Evolutionary conservation across 345 rosid species (phyloP).

Genomic region (Adansonia digitata): DNA sequence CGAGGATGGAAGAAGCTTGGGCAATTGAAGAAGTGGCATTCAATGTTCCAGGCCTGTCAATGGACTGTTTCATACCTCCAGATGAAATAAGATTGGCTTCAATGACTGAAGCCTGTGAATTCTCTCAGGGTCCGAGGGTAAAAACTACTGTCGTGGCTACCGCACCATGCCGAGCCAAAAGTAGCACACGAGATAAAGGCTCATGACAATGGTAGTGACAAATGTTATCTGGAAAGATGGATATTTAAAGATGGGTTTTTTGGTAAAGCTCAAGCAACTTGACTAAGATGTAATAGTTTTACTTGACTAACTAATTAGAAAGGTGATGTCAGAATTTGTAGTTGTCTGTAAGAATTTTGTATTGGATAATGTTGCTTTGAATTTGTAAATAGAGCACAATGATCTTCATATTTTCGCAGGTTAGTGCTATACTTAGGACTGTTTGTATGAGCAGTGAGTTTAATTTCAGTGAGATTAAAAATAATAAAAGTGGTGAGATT

Average conservation of each 20-base stretch:
- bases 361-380: slow-evolving; percentile 27
- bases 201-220: slow-evolving; percentile 16
- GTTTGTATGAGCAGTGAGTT: no score
- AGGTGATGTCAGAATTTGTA: slow-evolving; percentile 17
- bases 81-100: slow-evolving; percentile 61
- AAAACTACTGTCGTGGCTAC: slow-evolving; percentile 36
- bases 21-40: slow-evolving; percentile 81
- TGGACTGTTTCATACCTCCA: slow-evolving; percentile 82
- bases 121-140: slow-evolving; percentile 43
- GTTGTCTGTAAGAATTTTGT: slow-evolving; percentile 26
- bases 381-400: slow-evolving; percentile 43
- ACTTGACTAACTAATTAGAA: slow-evolving; percentile 23
- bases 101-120: slow-evolving; percentile 45
- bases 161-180: slow-evolving; percentile 39
- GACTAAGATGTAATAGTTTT: slow-evolving; percentile 22
- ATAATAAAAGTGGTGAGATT: no score
- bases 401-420: slow-evolving; percentile 13
- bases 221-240: slow-evolving; percentile 24
- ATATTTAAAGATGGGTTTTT: slow-evolving; percentile 7
- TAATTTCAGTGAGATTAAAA: no score
- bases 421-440: no score
- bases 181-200: slow-evolving; percentile 41
- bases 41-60: slow-evolving; percentile 69
- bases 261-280: slow-evolving; percentile 16
- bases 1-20: slow-evolving; percentile 89